Conservation (phyloP, 192 early-diverging fungal genomes). For the Backusella mclennaniae region DNA sequence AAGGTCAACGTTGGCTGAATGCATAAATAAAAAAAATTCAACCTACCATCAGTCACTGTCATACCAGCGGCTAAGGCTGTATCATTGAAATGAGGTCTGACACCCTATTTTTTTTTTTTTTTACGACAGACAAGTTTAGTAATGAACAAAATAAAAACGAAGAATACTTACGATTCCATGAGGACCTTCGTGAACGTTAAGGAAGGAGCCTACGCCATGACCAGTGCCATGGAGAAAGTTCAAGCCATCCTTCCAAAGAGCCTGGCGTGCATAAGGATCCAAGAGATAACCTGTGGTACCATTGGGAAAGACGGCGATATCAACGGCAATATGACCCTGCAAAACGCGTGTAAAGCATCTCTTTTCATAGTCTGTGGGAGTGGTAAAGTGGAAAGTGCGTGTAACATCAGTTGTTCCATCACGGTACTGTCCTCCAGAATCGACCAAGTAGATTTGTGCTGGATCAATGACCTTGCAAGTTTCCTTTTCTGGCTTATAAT, state of each 20-base stretch:
- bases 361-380: slow-evolving; percentile 81
- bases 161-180: slow-evolving; percentile 76
- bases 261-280: slow-evolving; percentile 81
- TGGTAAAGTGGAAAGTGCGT: slow-evolving; percentile 88
- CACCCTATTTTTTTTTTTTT: too few relatives aligned
- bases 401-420: slow-evolving; percentile 99
- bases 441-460: slow-evolving; percentile 86
- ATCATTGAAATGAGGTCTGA: slow-evolving; percentile 72
- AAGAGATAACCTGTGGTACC: slow-evolving; percentile 82
- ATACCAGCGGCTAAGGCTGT: slow-evolving; percentile 82
- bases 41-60: slow-evolving; percentile 83
- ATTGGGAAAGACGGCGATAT: slow-evolving; percentile 83
- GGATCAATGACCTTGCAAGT: slow-evolving; percentile 73
- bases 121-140: too few relatives aligned
- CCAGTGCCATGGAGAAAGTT: slow-evolving; percentile 98
- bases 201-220: slow-evolving; percentile 94
- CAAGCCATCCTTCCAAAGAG: slow-evolving; percentile 91
- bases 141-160: too few relatives aligned
- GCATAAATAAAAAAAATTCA: too few relatives aligned
- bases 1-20: too few relatives aligned
- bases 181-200: slow-evolving; percentile 96
- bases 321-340: slow-evolving; percentile 96
- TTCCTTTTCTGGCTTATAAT: slow-evolving; percentile 89
- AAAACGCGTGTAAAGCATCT: slow-evolving; percentile 96
- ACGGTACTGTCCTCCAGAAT: slow-evolving; percentile 94